Conservation (phyloP, 768 basidiomycete genomes). For the Auricularia sp. region DNA sequence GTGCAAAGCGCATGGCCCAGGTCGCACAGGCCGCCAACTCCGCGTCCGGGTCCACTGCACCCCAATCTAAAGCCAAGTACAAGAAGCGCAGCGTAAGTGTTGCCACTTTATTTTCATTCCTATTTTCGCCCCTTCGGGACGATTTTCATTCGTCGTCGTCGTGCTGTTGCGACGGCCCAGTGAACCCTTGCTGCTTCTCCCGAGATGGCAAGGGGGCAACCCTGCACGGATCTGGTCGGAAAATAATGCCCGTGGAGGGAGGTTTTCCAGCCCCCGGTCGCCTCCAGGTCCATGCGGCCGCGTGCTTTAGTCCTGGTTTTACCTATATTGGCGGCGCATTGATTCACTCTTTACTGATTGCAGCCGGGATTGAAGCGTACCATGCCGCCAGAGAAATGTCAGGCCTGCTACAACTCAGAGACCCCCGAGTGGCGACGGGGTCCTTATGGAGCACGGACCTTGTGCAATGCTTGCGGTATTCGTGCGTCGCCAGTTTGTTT, state of each 20-base stretch:
- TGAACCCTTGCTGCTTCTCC: slow-evolving; percentile 5
- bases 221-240: no score
- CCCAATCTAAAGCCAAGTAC: slow-evolving; percentile 69
- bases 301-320: slow-evolving; percentile 13
- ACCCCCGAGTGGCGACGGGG: slow-evolving; percentile 86
- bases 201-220: not conserved
- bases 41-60: slow-evolving; percentile 24
- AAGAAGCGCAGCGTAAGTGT: slow-evolving; percentile 72
- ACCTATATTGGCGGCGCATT: slow-evolving; percentile 16
- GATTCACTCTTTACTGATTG: slow-evolving; percentile 19
- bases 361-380: slow-evolving; percentile 43
- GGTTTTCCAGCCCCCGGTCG: no score
- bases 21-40: slow-evolving; percentile 31
- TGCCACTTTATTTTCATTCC: slow-evolving; percentile 4
- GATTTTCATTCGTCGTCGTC: not conserved
- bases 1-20: slow-evolving; percentile 62
- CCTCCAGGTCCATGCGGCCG: not conserved
- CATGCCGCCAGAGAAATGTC: slow-evolving; percentile 77
- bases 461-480: slow-evolving; percentile 80
- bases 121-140: not conserved
- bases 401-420: slow-evolving; percentile 79
- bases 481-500: slow-evolving; percentile 41
- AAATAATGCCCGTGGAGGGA: no score
- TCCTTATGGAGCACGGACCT: slow-evolving; percentile 72
- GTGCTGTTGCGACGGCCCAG: not conserved